Evolutionary conservation across 2,329 filamentous ascomycete species (phyloP), one percentile per base, ranked within the genome.

Genomic region (Anisogramma anomala): DNA sequence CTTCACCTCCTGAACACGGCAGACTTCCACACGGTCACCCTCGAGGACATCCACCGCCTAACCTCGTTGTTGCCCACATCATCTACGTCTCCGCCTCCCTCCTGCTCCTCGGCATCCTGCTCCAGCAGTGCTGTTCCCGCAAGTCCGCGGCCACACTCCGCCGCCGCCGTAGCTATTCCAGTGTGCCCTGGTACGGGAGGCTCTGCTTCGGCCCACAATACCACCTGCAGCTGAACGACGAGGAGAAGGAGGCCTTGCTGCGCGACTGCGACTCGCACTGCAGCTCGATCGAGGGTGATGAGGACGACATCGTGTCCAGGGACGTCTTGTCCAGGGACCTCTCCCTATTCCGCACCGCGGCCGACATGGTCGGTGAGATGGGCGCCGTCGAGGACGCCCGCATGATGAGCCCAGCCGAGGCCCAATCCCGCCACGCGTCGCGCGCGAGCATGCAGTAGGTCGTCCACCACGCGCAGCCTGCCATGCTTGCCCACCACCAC

Each of bases 311-410:
- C 3, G 66, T 71, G 62, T 65, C 68, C 48, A 61, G 69, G 49
- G 68, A 71, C 50, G 62, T 72, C 47, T 62, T 71, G 62, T 65
- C 68, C 48, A 61, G 69, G 49, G 68, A 71, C 50, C 62, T 72
- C 47, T 62, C 66, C 3, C 58, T 63, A 36, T 67, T 72, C 53
- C 61, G 68, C 2, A 59, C 60, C 37, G 68, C 63, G 2, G 67
- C 66, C 6, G 58, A 59, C 5, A 56, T 69, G 33, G 65, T 72
- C 0, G 63, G 62, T 30, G 62, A 65, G 30, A 58, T 72, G 38
- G 59, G 71, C 17, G 57, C 63, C 5, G 64, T 61, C 2, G 66
- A 68, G 41, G 65, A 67, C 46, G 61, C 58, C 15, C 54, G 53
- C 33, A 32, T 38, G 25, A 40, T 38, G 33, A 40, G 14, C 13